These are phyloP conservation scores for Chytriomyces confervae DNA, from an alignment of 192 early-diverging fungal genomes.

Conservation along the genomic window DNA sequence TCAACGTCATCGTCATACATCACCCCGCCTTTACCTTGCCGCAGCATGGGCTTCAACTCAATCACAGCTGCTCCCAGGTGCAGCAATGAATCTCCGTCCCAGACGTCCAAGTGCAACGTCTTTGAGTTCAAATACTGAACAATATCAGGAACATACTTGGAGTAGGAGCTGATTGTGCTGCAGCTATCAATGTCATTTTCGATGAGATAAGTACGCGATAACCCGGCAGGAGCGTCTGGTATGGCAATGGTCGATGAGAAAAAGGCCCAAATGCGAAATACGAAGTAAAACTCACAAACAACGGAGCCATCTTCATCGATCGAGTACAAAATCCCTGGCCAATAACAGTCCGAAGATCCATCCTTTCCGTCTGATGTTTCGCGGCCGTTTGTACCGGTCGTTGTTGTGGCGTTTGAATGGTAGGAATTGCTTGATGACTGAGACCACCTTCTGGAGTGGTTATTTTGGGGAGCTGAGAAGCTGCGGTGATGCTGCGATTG, in stretches of 20 bases:
- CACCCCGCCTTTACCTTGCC: constrained; percentile 43
- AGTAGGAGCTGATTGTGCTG: constrained; percentile 19
- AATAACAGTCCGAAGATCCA: constrained; percentile 24
- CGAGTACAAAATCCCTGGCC: constrained; percentile 52
- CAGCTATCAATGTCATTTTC: constrained; percentile 32
- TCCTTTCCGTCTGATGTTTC: background rate
- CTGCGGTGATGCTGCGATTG: constrained; percentile 31
- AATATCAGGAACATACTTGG: constrained; percentile 18
- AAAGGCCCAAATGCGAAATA: background rate
- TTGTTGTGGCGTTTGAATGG: constrained; percentile 19
- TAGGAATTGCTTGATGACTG: constrained; percentile 30
- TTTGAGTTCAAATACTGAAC: constrained; percentile 32
- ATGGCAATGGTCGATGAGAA: background rate
- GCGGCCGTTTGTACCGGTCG: background rate
- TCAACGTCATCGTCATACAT: constrained; percentile 51
- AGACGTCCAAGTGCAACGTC: constrained; percentile 45
- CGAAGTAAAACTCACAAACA: constrained; percentile 20
- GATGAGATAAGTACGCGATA: constrained; percentile 30
- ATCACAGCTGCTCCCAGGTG: constrained; percentile 45
- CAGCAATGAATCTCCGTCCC: constrained; percentile 53
- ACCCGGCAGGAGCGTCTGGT: constrained; percentile 36
- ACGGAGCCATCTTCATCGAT: constrained; percentile 36
- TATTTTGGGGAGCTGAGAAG: constrained; percentile 30
- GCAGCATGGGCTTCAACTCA: constrained; percentile 36
- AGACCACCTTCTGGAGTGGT: constrained; percentile 36